Base-by-base conservation (phyloP, 306 rosid species). In the Inga leiocalycina region DNA sequence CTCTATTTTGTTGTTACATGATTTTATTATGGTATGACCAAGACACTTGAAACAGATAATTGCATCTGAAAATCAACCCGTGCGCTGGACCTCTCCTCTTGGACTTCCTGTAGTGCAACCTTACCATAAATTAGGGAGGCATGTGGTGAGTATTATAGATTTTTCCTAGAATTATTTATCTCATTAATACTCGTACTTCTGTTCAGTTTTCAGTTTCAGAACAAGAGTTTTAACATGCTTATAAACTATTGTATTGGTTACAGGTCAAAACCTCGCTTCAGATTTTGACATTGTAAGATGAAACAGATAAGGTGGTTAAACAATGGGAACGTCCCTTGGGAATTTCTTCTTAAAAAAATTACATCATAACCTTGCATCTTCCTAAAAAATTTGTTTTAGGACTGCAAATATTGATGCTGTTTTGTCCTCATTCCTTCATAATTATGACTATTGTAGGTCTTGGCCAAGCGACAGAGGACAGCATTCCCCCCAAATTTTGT, bases 101-200 rank as follows among this genome's bases (percentile, higher is more conserved):
- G 99, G 99, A 74, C 97, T 93, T 86, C 98, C 99, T 68, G 99
- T 96, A 62, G 99, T 96, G 88, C 99, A 96, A 87, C 99, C 99
- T 72, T 96, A 96, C 88, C 93, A 91, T 61, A 91, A 87, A 82
- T 80, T 88, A 8, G 98, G 94, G 81, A 87, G 72, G 78, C 98
- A 91, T 86, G 52, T 77, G 76, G 99, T 96, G 86, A 91, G 98
- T 93, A 77, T 76, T 76, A 6, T n/a, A 37, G 46, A 46, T 48
- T 45, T 86, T 81, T 35, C 64, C 80, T 27, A 52, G n/a, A 76
- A 73, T 71, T 73, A 78, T 67, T 64, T 30, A 49, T 48, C 46
- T 80, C 27, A 17, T 61, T 32, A 20, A 34, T 82, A 78, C 34
- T 24, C 27, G 0, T 24, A 24, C 27, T 87, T 32, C 79, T 75